Conservation (phyloP, 2,329 filamentous ascomycete species). For the Arthrinium phaeospermum region DNA sequence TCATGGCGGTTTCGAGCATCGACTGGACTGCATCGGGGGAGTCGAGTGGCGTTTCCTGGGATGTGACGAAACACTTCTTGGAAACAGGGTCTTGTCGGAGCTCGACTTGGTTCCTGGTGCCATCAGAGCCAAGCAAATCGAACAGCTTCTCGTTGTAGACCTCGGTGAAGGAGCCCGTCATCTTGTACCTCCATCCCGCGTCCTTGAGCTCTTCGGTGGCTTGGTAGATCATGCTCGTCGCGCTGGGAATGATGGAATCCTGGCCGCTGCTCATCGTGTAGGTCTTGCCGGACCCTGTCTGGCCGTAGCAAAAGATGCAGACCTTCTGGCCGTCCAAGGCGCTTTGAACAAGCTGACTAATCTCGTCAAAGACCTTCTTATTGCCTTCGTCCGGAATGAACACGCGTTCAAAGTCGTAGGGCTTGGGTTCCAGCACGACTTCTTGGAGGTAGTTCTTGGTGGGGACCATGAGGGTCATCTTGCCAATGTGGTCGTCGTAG, state of each 20-base stretch:
- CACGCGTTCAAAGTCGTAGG: constrained; percentile 92
- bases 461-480: constrained; percentile 84
- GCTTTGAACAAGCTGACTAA: constrained; percentile 94
- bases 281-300: constrained; percentile 96
- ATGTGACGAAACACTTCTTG: constrained; percentile 38
- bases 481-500: constrained; percentile 68
- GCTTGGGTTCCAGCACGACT: constrained; percentile 73
- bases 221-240: constrained; percentile 91
- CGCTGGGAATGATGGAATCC: constrained; percentile 94
- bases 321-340: constrained; percentile 98
- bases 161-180: constrained; percentile 95
- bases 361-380: constrained; percentile 89
- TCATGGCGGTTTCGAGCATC: constrained; percentile 80
- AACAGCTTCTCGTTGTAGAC: constrained; percentile 98
- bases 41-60: constrained; percentile 60
- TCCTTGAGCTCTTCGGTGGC: constrained; percentile 83
- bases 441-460: constrained; percentile 79
- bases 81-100: constrained; percentile 75
- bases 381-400: constrained; percentile 83
- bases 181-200: constrained; percentile 92
- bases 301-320: constrained; percentile 98
- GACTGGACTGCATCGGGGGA: constrained; percentile 80
- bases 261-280: constrained; percentile 79
- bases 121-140: constrained; percentile 72
- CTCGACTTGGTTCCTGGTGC: constrained; percentile 85